These are phyloP conservation scores for Albatrellus ellisii DNA, from an alignment of 768 basidiomycete species.

Conservation along the genomic window DNA sequence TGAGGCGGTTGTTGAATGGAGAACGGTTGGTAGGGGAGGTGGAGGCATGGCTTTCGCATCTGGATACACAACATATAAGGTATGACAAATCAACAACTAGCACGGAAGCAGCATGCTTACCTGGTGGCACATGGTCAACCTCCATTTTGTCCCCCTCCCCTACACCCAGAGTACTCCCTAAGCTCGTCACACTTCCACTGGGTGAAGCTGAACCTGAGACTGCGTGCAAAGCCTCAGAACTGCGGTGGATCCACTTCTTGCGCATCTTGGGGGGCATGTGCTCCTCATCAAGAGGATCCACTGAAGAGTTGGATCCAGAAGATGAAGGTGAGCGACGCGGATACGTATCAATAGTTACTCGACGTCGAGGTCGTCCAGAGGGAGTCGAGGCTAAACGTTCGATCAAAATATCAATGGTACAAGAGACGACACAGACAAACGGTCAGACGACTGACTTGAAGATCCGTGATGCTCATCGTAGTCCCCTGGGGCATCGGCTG, in stretches of 20 bases:
- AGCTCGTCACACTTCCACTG: constrained; percentile 12
- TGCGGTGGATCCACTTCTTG: constrained; percentile 14
- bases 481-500: constrained; percentile 2
- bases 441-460: too few species aligned
- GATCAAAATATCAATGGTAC: background rate
- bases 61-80: constrained; percentile 9
- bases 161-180: constrained; percentile 11
- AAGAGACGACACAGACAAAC: too few species aligned
- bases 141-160: constrained; percentile 13
- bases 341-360: background rate
- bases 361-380: background rate
- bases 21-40: constrained; percentile 32
- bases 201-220: constrained; percentile 10
- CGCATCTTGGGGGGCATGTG: constrained; percentile 14
- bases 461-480: too few species aligned
- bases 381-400: background rate
- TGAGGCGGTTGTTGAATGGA: constrained; percentile 27
- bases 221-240: constrained; percentile 9
- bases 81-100: background rate
- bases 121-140: constrained; percentile 15
- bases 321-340: constrained; percentile 12
- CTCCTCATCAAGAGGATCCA: constrained; percentile 8
- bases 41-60: constrained; percentile 35
- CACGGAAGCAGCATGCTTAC: constrained; percentile 5
- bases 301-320: constrained; percentile 7